Evolutionary conservation across 148 eudicot genomes (phyloP), one percentile per base, ranked within the genome.

Genomic region (Euryodendron excelsum): DNA sequence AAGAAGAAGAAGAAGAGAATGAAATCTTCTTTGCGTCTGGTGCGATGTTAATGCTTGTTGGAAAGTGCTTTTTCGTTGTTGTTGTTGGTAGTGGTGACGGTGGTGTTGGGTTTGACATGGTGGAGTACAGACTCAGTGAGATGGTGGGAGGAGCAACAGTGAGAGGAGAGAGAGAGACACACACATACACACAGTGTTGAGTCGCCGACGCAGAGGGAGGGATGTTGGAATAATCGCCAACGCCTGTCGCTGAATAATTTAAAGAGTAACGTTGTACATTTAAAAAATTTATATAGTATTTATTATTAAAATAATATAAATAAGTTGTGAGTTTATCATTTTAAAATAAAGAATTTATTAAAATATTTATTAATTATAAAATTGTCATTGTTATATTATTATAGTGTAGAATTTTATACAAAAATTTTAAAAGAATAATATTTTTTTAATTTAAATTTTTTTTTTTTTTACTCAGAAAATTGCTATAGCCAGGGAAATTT

Each of bases 1-100:
- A 69, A 7, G 50, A 41, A 74, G 17, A 20, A 63, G 53, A 75
- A 62, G 33, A 78, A 28, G 3, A 79, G 18, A 75, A 61, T 73
- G n/a, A 63, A 30, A 61, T 50, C 41, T 48, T 73, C 52, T 75
- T 45, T 1, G 17, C 74, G 39, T 67, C 70, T 25, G 7, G 62
- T 4, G 45, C 15, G 44, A n/a, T 34, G 48, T 31, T 23, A 39
- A 18, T 6, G 23, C 44, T 68, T 5, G 47, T 39, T 6, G 27
- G 25, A n/a, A 27, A n/a, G n/a, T n/a, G n/a, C 45, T 41, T 41
- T 41, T 41, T 9, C 7, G 45, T 41, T 41, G 45, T 41, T 5
- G 45, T 5, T 41, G 45, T 41, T 9, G 45, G 45, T 41, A 9
- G 44, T 39, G 45, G 44, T 39, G 44, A 6, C 6, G 44, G 44